Evolutionary conservation across 2,329 filamentous ascomycete genomes (phyloP).

Genomic region (Aspergillus tubingensis): DNA sequence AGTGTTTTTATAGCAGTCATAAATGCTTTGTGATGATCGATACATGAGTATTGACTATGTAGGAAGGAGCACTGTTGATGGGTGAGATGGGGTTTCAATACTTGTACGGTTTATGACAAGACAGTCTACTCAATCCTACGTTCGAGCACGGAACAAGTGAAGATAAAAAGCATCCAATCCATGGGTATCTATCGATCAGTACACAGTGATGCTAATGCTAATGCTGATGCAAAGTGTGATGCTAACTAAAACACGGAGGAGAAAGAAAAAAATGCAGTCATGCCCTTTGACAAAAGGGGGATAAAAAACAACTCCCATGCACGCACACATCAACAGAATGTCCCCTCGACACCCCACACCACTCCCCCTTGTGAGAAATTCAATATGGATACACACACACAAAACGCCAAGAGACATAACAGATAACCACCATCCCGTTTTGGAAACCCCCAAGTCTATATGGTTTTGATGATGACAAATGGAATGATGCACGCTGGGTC

Average conservation of each 20-base stretch:
- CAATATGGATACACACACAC: background rate
- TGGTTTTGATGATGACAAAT: constrained; percentile 13
- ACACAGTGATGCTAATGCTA: constrained; percentile 10
- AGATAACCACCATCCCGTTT: constrained; percentile 9
- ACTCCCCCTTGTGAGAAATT: background rate
- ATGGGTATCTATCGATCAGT: constrained; percentile 18
- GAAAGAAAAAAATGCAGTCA: background rate
- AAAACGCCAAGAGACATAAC: background rate
- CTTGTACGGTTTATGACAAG: no score
- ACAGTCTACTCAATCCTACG: background rate
- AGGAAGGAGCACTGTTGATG: no score
- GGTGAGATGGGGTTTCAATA: no score
- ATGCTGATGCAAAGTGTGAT: constrained; percentile 5
- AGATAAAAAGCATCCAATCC: constrained; percentile 6
- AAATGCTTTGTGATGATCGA: no score
- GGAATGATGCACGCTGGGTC: constrained; percentile 20
- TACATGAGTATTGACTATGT: no score
- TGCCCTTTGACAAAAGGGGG: background rate
- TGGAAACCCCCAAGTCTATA: constrained; percentile 15
- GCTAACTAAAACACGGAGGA: background rate
- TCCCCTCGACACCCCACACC: background rate
- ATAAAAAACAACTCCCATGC: background rate
- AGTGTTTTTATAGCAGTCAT: no score
- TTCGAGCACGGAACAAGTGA: background rate
- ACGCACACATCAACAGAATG: background rate